Evolutionary conservation across 495 filamentous ascomycete species (phyloP), one percentile per base, ranked within the genome.

Genomic region (Podospora pseudoanserina): DNA sequence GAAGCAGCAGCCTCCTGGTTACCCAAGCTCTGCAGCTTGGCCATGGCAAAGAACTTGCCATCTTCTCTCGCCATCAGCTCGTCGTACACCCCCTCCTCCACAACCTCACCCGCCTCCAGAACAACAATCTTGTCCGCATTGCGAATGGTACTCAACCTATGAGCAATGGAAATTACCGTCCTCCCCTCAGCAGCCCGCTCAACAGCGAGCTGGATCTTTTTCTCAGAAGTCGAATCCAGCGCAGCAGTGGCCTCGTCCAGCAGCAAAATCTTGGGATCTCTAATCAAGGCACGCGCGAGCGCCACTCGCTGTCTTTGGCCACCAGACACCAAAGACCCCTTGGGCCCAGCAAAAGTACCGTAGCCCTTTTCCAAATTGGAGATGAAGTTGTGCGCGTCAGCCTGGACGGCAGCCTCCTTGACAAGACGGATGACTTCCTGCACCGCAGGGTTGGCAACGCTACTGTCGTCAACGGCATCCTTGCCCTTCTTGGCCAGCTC

Each of bases 241-340:
- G 93, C 92, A 16, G 90, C 91, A 0, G 94, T 97, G 49, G 94
- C 94, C 77, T 98, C 94, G 75, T 98, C 94, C 20, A 98, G 86
- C 2, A 98, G 79, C 2, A 98, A 83, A 72, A 98, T 74, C 77
- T 93, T 92, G 1, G 94, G 94, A 72, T 97, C 89, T 57, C 87
- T 90, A 56, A 97, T 90, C 64, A 98, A 87, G 30, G 93, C 93
- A 73, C 94, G 85, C 3, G 94, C 94, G 60, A 88, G 80, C 5
- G 88, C 85, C 4, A 92, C 71, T 39, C 90, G 78, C 69, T 92
- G 89, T 23, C 84, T 83, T 65, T 92, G 86, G 0, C 86, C 86
- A 59, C 86, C 86, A 20, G 80, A 84, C 26, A 85, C 75, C 27
- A 82, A 71, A n/a, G 79, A 77, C 16, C 81, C 83, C 28, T 76